phyloP scores from a whole-genome alignment of 768 basidiomycete genomes.

The Panus rudis region DNA sequence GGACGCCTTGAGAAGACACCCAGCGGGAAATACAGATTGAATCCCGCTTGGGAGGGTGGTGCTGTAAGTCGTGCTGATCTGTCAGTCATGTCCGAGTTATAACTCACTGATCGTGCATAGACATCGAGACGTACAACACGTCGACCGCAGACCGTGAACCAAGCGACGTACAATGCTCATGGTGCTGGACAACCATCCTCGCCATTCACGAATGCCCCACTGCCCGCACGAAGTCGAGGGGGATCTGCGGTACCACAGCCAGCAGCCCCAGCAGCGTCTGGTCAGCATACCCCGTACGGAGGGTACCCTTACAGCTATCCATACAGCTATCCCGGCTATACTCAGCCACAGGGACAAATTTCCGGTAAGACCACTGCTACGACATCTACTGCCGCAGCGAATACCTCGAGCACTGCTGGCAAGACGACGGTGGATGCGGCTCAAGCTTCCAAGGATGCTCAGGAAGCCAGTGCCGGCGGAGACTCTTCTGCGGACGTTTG shows the following conservation, averaged over 20 bases:
- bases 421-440: background rate
- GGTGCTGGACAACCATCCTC: slow-evolving; percentile 28
- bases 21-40: slow-evolving; percentile 71
- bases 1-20: slow-evolving; percentile 72
- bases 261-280: slow-evolving; percentile 28
- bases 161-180: slow-evolving; percentile 21
- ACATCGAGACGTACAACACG: slow-evolving; percentile 74
- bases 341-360: slow-evolving; percentile 15
- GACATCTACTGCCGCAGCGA: background rate
- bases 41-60: slow-evolving; percentile 74
- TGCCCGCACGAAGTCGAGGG: slow-evolving; percentile 18
- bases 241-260: slow-evolving; percentile 7
- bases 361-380: slow-evolving; percentile 8
- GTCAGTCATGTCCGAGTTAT: background rate
- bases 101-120: slow-evolving; percentile 28
- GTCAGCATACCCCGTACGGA: slow-evolving; percentile 29
- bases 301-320: slow-evolving; percentile 36
- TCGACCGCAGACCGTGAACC: slow-evolving; percentile 56
- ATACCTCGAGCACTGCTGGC: background rate
- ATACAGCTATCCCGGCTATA: slow-evolving; percentile 20
- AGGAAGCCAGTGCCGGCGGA: slow-evolving; percentile 31
- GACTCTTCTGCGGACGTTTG: slow-evolving; percentile 66
- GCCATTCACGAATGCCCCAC: slow-evolving; percentile 57
- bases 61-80: slow-evolving; percentile 42
- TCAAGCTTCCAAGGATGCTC: slow-evolving; percentile 7